Evolutionary conservation across 2,329 filamentous ascomycete species (phyloP).

Genomic region (Tolypocladium sp.): DNA sequence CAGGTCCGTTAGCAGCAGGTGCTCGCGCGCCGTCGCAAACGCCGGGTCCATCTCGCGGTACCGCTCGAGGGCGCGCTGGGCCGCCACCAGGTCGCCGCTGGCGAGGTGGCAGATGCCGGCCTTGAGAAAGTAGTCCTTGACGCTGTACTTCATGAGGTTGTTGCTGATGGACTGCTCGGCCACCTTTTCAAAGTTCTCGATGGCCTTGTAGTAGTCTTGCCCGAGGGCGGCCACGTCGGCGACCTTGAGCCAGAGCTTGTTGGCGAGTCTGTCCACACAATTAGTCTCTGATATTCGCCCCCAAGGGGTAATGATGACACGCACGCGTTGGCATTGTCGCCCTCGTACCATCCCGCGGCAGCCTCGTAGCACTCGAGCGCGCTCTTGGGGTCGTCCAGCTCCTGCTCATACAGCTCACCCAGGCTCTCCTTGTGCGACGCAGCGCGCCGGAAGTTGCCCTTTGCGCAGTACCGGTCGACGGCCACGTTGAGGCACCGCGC

Average conservation of each 20-base stretch:
- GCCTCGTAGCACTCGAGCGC: conserved; percentile 79
- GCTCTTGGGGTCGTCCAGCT: conserved; percentile 66
- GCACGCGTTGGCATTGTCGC: conserved; percentile 74
- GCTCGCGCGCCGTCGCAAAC: conserved; percentile 71
- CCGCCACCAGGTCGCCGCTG: conserved; percentile 64
- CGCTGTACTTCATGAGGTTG: conserved; percentile 86
- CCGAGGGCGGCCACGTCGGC: conserved; percentile 79
- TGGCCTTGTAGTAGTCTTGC: conserved; percentile 75
- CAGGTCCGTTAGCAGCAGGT: conserved; percentile 72
- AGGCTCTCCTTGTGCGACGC: conserved; percentile 86
- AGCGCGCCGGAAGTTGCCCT: conserved; percentile 84
- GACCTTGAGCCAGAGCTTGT: conserved; percentile 88
- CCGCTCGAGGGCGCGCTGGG: conserved; percentile 69
- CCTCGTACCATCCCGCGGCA: conserved; percentile 83
- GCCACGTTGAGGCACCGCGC: conserved; percentile 70
- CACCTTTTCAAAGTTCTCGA: conserved; percentile 76
- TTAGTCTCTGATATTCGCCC: background rate
- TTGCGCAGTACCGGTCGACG: conserved; percentile 77
- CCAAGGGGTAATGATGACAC: conserved; percentile 21
- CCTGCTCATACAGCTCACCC: conserved; percentile 76
- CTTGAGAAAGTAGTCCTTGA: conserved; percentile 95
- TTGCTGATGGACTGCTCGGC: conserved; percentile 71
- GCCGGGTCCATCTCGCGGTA: conserved; percentile 73
- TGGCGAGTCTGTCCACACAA: conserved; percentile 55
- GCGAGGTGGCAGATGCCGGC: conserved; percentile 84